Conservation (phyloP, 495 filamentous ascomycete genomes). For the Daldinia caldariorum region DNA sequence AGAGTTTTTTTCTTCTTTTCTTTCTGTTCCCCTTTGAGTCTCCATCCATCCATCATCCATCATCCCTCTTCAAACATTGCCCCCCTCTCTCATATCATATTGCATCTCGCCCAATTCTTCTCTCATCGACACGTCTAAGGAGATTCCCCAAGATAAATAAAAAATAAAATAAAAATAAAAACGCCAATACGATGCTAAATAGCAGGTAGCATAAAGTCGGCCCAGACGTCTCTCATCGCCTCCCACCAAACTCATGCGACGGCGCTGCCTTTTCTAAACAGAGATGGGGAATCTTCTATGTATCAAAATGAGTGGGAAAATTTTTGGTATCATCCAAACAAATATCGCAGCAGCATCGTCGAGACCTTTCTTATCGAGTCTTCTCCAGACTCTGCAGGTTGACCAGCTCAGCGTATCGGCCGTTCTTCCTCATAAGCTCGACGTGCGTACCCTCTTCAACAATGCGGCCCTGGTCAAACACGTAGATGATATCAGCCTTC, state of each 20-base stretch:
- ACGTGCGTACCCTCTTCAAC: constrained; percentile 78
- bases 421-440: constrained; percentile 71
- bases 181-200: constrained; percentile 3
- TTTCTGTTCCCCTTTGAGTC: background rate
- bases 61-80: too few species aligned
- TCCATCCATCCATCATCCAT: background rate
- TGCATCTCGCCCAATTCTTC: background rate
- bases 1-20: too few species aligned
- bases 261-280: background rate
- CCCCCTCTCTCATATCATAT: background rate
- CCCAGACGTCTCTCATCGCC: background rate
- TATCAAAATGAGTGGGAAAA: constrained; percentile 1
- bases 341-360: background rate
- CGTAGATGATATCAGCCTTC: constrained; percentile 85
- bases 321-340: background rate
- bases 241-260: background rate
- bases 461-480: constrained; percentile 79
- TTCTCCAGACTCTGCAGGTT: constrained; percentile 81
- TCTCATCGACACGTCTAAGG: background rate
- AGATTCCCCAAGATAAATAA: too few species aligned
- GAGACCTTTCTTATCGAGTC: constrained; percentile 36
- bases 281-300: background rate
- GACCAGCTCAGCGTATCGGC: constrained; percentile 80
- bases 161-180: background rate
- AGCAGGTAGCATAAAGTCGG: background rate